A percentile compares a stretch with the other conserved stretches of the same genome.
phyloP scores from a whole-genome alignment of 2,329 filamentous ascomycete genomes.

The Neospermospora avenae region DNA sequence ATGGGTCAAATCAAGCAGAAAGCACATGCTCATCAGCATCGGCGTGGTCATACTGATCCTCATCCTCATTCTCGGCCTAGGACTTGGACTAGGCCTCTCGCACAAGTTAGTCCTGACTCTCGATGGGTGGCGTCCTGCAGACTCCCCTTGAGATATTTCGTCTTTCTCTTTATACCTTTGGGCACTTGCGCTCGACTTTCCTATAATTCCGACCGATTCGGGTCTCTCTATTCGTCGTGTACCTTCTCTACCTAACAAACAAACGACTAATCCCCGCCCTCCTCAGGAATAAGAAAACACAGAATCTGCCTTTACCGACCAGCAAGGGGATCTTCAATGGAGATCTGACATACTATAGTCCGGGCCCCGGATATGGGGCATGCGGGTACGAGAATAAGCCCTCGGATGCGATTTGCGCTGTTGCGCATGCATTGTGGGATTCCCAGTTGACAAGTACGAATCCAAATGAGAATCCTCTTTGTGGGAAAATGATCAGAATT shows the following conservation, averaged over 20 bases:
- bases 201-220: neutral
- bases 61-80: constrained; percentile 36
- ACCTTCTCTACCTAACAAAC: neutral
- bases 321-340: constrained; percentile 53
- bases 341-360: constrained; percentile 67
- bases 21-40: constrained; percentile 12
- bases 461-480: constrained; percentile 65
- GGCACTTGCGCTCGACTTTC: constrained; percentile 6
- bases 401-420: constrained; percentile 59
- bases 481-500: constrained; percentile 64
- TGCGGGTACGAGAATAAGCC: constrained; percentile 58
- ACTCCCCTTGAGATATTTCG: constrained; percentile 1
- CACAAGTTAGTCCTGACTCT: constrained; percentile 25
- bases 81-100: constrained; percentile 33
- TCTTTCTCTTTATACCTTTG: neutral
- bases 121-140: constrained; percentile 19
- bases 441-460: constrained; percentile 48
- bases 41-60: constrained; percentile 28
- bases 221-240: constrained; percentile 2
- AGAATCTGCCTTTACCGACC: constrained; percentile 49
- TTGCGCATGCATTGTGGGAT: constrained; percentile 67
- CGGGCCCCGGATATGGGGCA: constrained; percentile 61
- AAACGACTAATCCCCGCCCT: constrained; percentile 16
- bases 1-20: constrained; percentile 17
- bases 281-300: constrained; percentile 18